Evolutionary conservation across 257 asterid genomes (phyloP).

Genomic region (Fraxinus anomala): DNA sequence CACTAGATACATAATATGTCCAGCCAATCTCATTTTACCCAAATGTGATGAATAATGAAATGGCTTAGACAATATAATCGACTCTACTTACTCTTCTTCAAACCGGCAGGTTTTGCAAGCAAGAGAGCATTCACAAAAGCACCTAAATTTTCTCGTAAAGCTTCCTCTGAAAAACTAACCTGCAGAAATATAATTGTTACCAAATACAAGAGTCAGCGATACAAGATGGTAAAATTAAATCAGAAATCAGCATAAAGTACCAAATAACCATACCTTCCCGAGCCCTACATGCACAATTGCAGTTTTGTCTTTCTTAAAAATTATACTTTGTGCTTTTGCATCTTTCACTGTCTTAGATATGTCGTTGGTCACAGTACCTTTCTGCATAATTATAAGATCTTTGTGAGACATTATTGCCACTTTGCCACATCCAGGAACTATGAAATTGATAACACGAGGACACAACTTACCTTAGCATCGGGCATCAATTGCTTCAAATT

Average conservation of each 20-base stretch:
- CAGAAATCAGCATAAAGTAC: constrained; percentile 8
- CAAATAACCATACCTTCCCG: constrained; percentile 71
- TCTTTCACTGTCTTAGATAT: constrained; percentile 70
- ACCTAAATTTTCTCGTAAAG: constrained; percentile 80
- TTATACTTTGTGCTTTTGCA: constrained; percentile 66
- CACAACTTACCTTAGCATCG: constrained; percentile 59
- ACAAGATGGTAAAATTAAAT: constrained; percentile 4
- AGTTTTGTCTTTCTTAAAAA: constrained; percentile 89
- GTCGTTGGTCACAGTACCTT: constrained; percentile 87
- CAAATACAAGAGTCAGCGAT: constrained; percentile 11
- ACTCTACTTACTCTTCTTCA: constrained; percentile 86
- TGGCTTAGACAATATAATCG: background rate
- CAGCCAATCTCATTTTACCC: background rate
- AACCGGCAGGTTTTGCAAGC: constrained; percentile 88
- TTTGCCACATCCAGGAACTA: constrained; percentile 22
- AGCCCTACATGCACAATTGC: constrained; percentile 94
- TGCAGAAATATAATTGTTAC: constrained; percentile 35
- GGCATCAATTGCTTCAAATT: constrained; percentile 81
- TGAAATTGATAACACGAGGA: constrained; percentile 22
- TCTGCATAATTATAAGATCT: constrained; percentile 49
- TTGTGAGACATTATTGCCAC: constrained; percentile 27
- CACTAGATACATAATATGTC: constrained; percentile 4
- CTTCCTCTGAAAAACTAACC: constrained; percentile 78
- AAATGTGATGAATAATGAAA: constrained; percentile 8
- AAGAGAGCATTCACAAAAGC: constrained; percentile 89